Base-by-base conservation (phyloP, 2,329 filamentous ascomycete species). In the Shiraia sp. region DNA sequence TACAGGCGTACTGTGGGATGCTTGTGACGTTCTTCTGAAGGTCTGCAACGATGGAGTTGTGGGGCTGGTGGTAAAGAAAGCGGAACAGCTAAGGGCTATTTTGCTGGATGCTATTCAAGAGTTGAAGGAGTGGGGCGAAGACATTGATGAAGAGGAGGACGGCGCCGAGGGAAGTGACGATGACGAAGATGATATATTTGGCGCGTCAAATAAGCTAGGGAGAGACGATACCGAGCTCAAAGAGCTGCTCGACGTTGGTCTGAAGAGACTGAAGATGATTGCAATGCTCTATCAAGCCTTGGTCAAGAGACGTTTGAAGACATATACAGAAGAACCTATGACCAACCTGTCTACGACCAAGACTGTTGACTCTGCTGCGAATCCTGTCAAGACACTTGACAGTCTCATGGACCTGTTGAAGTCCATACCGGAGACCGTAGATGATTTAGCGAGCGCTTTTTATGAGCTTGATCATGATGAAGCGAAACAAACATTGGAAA, bases 41-140 rank as follows among this genome's bases (percentile, higher is more conserved):
- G 71, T 95, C 27, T 80, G 83, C 34, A 76, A 75, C 5, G 71
- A 83, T 16, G 90, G 90, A 0, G 79, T 95, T 4, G 80, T 79
- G 0, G 88, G 86, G 0, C 75, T 90, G 42, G 78, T 92, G 32
- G 77, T 87, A 0, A 76, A 79, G 53, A 90, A 86, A 62, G 86
- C 86, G 2, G 82, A 88, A 54, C 79, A 90, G 64, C 88, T 86
- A 70, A 76, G 83, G 28, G 88, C 88, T 41, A 81, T 87, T 2
- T 73, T 96, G 16, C 81, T 88, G 55, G 92, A 96, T 72, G 87
- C 90, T 0, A 80, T 95, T 54, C 82, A 88, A 49, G 92, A 96
- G 71, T 69, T 96, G 51, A 88, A 90, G 64, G 89, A 92, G 56
- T 96, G 91, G 90, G 83, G 85, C 14, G 87, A 90, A 1, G 86